A percentile compares a stretch with the other conserved stretches of the same genome.
These are phyloP conservation scores for Mallotus repandus DNA, from an alignment of 441 rosid genomes.

Conservation along the genomic window DNA sequence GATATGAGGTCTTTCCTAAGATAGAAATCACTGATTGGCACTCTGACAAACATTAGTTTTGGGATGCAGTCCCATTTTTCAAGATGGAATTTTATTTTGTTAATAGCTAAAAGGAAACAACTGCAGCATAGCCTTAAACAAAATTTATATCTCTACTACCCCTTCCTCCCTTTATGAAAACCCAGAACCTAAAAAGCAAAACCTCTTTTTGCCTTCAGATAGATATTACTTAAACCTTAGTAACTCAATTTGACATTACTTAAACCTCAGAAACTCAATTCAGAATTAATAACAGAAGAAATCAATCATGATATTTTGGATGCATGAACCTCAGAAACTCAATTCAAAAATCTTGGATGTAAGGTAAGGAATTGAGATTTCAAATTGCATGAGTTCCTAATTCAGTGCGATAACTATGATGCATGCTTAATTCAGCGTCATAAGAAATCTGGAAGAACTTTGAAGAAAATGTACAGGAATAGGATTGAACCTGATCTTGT, in stretches of 20 bases:
- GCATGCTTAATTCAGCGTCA: not conserved
- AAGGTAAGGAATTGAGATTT: not conserved
- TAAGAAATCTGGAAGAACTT: slow-evolving; percentile 1
- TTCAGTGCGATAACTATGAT: not conserved
- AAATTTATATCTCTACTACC: not conserved
- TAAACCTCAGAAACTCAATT: not conserved
- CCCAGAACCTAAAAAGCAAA: slow-evolving; percentile 1
- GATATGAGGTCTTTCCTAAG: not conserved
- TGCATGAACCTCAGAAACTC: slow-evolving; percentile 1
- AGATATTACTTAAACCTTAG: not conserved
- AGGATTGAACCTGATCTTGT: slow-evolving; percentile 65
- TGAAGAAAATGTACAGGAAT: slow-evolving; percentile 6
- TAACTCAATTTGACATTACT: not conserved
- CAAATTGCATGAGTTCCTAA: not conserved
- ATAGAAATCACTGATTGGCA: not conserved
- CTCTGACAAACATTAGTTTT: not conserved
- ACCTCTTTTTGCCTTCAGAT: slow-evolving; percentile 1
- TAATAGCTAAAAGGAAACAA: not conserved
- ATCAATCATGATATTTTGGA: not conserved
- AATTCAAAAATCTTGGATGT: not conserved
- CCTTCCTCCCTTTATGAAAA: slow-evolving; percentile 2
- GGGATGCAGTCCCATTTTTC: not conserved
- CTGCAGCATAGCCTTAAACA: not conserved
- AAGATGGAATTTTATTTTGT: not conserved
- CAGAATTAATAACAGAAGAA: too few relatives aligned